A percentile compares a stretch with the other conserved stretches of the same genome.
These are phyloP conservation scores for Encephalitozoon romaleae DNA, from an alignment of 371 early-diverging fungal genomes.

Conservation along the genomic window DNA sequence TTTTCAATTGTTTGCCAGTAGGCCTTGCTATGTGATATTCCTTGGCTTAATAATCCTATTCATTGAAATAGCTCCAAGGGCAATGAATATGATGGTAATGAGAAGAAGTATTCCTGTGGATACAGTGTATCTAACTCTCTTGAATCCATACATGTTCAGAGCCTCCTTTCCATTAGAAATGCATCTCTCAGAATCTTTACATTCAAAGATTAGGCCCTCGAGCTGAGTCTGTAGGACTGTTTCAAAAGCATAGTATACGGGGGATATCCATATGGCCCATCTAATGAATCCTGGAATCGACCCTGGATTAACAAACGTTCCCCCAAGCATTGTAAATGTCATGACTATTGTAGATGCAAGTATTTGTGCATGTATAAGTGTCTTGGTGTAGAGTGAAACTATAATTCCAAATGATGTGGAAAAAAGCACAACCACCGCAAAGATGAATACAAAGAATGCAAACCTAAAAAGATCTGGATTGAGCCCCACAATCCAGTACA, in stretches of 20 bases:
- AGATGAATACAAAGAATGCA: constrained; percentile 58
- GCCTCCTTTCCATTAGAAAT: constrained; percentile 15
- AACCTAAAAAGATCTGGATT: constrained; percentile 46
- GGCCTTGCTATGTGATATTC: neutral
- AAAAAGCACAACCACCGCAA: constrained; percentile 45
- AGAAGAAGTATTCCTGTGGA: neutral
- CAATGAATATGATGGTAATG: neutral
- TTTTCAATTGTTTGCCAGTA: neutral
- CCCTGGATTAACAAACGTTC: constrained; percentile 60
- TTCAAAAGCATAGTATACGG: constrained; percentile 57
- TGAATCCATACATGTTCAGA: neutral
- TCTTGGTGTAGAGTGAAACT: constrained; percentile 59
- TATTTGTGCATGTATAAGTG: constrained; percentile 58
- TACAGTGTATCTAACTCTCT: neutral
- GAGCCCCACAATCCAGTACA: constrained; percentile 62
- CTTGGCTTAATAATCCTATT: neutral
- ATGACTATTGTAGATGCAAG: constrained; percentile 60
- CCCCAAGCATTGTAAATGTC: constrained; percentile 62
- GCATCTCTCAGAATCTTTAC: neutral
- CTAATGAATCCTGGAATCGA: constrained; percentile 57
- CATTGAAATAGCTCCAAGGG: neutral
- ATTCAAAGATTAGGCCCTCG: neutral
- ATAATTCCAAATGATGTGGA: constrained; percentile 58
- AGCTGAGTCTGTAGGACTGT: constrained; percentile 39
- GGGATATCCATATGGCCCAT: constrained; percentile 62